Percentiles rank a stretch among this genome's conserved stretches.
phyloP scores from a whole-genome alignment of 225 moss, liverwort and hornwort genomes.

The Pleurozium schreberi region DNA sequence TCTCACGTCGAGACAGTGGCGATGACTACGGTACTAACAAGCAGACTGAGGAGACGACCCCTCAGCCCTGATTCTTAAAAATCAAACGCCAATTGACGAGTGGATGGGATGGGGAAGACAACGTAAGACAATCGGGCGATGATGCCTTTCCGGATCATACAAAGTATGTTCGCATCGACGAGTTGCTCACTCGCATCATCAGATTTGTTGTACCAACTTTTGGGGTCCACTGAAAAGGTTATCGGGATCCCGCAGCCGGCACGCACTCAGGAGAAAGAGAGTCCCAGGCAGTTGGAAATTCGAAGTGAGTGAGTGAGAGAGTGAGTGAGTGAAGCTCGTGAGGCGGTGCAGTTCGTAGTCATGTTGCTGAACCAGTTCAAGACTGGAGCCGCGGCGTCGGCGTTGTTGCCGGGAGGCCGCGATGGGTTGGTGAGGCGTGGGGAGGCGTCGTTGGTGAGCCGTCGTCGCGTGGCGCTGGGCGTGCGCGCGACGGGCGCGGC shows the following conservation, averaged over 20 bases:
- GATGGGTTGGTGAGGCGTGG: background rate
- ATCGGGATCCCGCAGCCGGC: background rate
- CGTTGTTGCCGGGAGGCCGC: background rate
- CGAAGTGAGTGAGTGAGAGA: background rate
- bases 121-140: background rate
- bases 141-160: background rate
- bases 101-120: too few species aligned
- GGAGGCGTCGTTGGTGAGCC: background rate
- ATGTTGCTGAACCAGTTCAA: conserved; percentile 14
- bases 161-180: background rate
- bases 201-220: too few species aligned
- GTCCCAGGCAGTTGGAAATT: background rate
- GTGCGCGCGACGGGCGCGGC: background rate
- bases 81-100: background rate
- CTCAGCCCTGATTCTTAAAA: background rate
- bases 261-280: background rate
- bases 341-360: background rate
- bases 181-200: background rate
- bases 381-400: background rate
- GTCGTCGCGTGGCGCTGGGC: background rate
- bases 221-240: background rate
- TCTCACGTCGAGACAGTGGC: too few species aligned
- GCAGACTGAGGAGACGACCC: background rate
- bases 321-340: background rate
- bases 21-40: background rate